A percentile compares a stretch with the other conserved stretches of the same genome.
Conservation (phyloP, 257 asterid species). For the Nicotiana noctiflora region DNA sequence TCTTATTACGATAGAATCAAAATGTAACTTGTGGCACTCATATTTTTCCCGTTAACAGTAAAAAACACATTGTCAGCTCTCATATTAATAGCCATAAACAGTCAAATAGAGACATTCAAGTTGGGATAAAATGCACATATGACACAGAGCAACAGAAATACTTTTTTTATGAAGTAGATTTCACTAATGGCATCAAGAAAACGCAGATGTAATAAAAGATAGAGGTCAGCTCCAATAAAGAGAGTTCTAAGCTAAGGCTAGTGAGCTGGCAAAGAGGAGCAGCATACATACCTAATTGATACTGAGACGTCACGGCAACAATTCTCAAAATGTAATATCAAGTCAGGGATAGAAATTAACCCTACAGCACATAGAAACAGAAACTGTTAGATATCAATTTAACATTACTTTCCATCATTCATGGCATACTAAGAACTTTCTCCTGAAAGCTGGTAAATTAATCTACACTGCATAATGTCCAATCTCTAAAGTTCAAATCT, state of each 20-base stretch:
- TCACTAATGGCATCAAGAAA: no score
- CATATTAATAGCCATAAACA: background rate
- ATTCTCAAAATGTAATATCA: conserved; percentile 75
- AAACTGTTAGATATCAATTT: conserved; percentile 9
- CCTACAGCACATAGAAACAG: conserved; percentile 48
- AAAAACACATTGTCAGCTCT: background rate
- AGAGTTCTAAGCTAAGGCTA: no score
- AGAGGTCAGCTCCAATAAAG: no score
- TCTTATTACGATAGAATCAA: background rate
- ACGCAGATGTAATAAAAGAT: no score
- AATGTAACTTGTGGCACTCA: background rate
- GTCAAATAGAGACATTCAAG: background rate
- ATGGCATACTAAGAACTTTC: background rate
- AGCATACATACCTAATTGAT: conserved; percentile 59
- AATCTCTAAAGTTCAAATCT: background rate
- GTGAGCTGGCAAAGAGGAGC: background rate
- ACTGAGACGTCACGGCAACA: conserved; percentile 87
- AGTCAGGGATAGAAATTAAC: conserved; percentile 74
- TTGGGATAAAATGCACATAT: background rate
- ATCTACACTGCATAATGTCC: background rate
- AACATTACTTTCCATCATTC: background rate
- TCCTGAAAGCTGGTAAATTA: background rate
- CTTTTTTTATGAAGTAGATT: no score
- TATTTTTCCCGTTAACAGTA: background rate
- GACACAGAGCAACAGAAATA: background rate